Percentiles rank a stretch among this genome's conserved stretches.
These are phyloP conservation scores for Ambrosiella cleistominuta DNA, from an alignment of 2,329 filamentous ascomycete genomes.

Conservation along the genomic window DNA sequence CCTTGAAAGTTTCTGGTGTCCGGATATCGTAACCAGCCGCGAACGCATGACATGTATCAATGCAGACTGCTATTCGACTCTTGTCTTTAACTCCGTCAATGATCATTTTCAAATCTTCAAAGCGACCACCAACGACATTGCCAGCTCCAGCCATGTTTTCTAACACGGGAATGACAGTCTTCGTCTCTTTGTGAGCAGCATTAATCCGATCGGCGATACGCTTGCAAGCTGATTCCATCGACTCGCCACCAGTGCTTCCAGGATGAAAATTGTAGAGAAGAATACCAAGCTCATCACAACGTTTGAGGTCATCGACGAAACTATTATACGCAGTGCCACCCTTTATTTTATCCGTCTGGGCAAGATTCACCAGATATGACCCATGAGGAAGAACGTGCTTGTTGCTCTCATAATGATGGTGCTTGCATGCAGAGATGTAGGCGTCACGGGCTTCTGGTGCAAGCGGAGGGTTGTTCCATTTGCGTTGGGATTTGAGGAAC, in stretches of 20 bases:
- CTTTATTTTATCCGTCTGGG: conserved; percentile 63
- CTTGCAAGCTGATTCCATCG: conserved; percentile 50
- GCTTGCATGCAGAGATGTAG: conserved; percentile 51
- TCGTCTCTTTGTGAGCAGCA: conserved; percentile 58
- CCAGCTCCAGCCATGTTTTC: conserved; percentile 92
- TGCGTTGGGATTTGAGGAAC: conserved; percentile 90
- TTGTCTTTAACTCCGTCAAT: conserved; percentile 69
- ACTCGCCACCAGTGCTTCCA: conserved; percentile 53
- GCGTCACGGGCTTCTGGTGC: conserved; percentile 46
- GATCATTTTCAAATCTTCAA: conserved; percentile 73
- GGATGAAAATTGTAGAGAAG: conserved; percentile 96
- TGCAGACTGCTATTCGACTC: conserved; percentile 71
- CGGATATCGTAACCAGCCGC: conserved; percentile 84
- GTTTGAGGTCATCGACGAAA: conserved; percentile 73
- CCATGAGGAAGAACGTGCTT: conserved; percentile 77
- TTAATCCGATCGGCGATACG: conserved; percentile 75
- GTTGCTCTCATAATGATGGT: conserved; percentile 52
- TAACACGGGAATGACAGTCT: conserved; percentile 61
- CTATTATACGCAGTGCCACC: conserved; percentile 68
- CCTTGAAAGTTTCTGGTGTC: conserved; percentile 51
- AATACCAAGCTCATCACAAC: conserved; percentile 77
- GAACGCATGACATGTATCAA: conserved; percentile 94
- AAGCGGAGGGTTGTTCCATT: conserved; percentile 75
- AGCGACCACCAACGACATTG: conserved; percentile 70
- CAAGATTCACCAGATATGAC: conserved; percentile 91